These are phyloP conservation scores for Meripilus lineatus DNA, from an alignment of 1,284 basidiomycete genomes.

Conservation along the genomic window DNA sequence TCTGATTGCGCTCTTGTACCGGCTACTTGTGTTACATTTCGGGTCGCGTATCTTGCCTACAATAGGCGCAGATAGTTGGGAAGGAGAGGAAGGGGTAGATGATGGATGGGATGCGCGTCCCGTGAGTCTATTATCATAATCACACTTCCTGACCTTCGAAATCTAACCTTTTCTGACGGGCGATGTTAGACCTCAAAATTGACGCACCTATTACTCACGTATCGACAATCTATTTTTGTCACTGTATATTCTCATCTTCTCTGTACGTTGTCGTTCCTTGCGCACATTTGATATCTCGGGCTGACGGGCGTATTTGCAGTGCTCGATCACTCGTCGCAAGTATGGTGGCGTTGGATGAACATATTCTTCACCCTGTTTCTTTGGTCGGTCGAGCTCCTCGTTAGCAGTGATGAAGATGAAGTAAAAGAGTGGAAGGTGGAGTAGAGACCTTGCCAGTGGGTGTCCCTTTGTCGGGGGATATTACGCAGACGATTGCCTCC, in stretches of 20 bases:
- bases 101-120: slow-evolving; percentile 70
- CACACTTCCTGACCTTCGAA: background rate
- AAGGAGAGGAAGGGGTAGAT: slow-evolving; percentile 57
- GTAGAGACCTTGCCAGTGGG: too few relatives aligned
- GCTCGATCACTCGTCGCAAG: slow-evolving; percentile 77
- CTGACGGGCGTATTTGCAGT: slow-evolving; percentile 37
- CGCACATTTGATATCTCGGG: slow-evolving; percentile 2
- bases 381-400: slow-evolving; percentile 76
- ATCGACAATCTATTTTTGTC: slow-evolving; percentile 78
- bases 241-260: slow-evolving; percentile 81
- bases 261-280: slow-evolving; percentile 47
- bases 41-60: slow-evolving; percentile 82
- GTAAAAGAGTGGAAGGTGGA: slow-evolving; percentile 78
- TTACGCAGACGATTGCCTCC: too few relatives aligned
- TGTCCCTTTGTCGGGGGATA: too few relatives aligned
- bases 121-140: slow-evolving; percentile 34
- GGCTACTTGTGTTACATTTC: slow-evolving; percentile 78
- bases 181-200: slow-evolving; percentile 63
- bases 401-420: slow-evolving; percentile 72
- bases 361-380: slow-evolving; percentile 78
- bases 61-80: slow-evolving; percentile 79
- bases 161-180: slow-evolving; percentile 4
- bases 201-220: slow-evolving; percentile 70
- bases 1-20: slow-evolving; percentile 80
- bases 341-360: slow-evolving; percentile 88